These are phyloP conservation scores for Daldinia sp. DNA, from an alignment of 2,329 filamentous ascomycete genomes.

Conservation along the genomic window DNA sequence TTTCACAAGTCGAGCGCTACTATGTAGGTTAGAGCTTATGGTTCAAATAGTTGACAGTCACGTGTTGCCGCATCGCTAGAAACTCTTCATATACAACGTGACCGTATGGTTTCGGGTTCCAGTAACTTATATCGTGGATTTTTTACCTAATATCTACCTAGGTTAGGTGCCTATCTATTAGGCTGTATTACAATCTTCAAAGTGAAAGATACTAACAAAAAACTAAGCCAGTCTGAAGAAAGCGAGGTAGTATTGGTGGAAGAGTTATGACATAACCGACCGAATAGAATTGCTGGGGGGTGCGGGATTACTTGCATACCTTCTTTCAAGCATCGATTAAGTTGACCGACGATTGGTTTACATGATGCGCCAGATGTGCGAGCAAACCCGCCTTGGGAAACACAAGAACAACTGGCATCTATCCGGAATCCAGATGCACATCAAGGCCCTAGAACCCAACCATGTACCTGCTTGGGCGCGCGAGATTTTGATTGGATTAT, in stretches of 20 bases:
- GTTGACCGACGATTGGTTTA: conserved; percentile 16
- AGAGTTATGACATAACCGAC: conserved; percentile 7
- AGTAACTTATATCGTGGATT: too few species aligned
- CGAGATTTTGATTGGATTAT: neutral
- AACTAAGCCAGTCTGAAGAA: too few species aligned
- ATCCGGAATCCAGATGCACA: neutral
- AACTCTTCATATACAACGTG: too few species aligned
- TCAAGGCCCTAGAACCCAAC: neutral
- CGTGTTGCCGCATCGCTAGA: too few species aligned
- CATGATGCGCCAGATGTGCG: neutral
- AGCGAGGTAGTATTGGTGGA: conserved; percentile 15
- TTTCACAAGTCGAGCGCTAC: too few species aligned
- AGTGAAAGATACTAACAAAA: too few species aligned
- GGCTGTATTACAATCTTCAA: too few species aligned
- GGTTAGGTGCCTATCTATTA: too few species aligned
- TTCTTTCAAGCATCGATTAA: neutral
- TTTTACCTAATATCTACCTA: too few species aligned
- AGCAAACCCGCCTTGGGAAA: conserved; percentile 8
- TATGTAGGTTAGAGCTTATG: too few species aligned
- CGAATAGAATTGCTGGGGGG: neutral
- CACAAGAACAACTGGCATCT: conserved; percentile 20
- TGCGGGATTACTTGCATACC: conserved; percentile 24
- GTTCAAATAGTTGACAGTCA: too few species aligned
- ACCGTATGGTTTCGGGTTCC: too few species aligned
- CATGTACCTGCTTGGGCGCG: conserved; percentile 6